phyloP scores from a whole-genome alignment of 257 asterid genomes.

The Cynanchum wilfordii region DNA sequence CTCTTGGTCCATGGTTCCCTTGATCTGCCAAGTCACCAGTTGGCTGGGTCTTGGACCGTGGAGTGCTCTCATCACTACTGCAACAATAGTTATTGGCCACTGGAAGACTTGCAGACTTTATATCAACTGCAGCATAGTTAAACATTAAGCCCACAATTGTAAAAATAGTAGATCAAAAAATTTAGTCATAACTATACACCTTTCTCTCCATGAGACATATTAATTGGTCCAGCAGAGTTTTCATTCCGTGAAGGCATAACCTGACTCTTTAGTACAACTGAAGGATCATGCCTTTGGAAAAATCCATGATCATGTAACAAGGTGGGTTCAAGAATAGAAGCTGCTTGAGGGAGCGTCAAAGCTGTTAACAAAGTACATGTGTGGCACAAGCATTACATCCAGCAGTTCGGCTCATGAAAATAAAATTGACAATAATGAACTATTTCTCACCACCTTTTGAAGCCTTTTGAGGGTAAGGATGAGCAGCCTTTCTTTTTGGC shows the following conservation, averaged over 20 bases:
- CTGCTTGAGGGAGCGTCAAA: constrained; percentile 44
- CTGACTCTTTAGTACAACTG: constrained; percentile 31
- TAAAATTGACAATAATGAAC: not conserved
- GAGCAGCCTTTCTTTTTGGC: constrained; percentile 89
- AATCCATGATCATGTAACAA: constrained; percentile 47
- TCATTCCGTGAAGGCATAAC: constrained; percentile 59
- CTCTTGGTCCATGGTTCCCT: constrained; percentile 30
- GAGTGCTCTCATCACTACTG: constrained; percentile 54
- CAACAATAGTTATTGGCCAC: constrained; percentile 37
- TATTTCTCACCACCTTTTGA: constrained; percentile 29
- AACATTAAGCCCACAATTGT: constrained; percentile 10
- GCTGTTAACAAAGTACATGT: constrained; percentile 30
- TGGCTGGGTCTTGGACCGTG: constrained; percentile 39
- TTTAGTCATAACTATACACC: constrained; percentile 33
- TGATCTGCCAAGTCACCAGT: constrained; percentile 40
- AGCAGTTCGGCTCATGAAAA: constrained; percentile 5
- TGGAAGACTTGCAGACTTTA: constrained; percentile 41
- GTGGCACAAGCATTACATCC: not conserved
- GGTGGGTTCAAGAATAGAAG: constrained; percentile 47
- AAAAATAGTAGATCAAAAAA: not conserved
- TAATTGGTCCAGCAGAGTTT: constrained; percentile 41
- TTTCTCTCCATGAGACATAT: constrained; percentile 37
- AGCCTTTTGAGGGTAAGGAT: constrained; percentile 92
- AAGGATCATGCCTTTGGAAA: constrained; percentile 39
- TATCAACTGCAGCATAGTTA: constrained; percentile 37